phyloP scores from a whole-genome alignment of 805 yeast genomes.

The Metschnikowia reukaufii region DNA sequence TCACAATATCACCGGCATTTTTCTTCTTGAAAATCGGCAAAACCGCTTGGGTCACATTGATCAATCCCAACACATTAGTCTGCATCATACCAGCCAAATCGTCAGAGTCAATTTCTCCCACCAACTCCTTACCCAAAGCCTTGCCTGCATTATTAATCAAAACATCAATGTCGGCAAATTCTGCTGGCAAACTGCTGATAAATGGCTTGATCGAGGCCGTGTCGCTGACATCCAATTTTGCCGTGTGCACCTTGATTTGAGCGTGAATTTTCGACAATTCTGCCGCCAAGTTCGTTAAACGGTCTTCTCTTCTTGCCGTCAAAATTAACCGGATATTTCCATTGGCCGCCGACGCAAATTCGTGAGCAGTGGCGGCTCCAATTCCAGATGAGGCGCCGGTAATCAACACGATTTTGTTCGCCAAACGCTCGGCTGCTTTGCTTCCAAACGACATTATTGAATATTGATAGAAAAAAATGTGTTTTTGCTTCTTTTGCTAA shows the following conservation, averaged over 20 bases:
- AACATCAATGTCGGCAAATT: slow-evolving; percentile 38
- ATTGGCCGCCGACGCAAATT: slow-evolving; percentile 61
- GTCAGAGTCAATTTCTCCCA: slow-evolving; percentile 31
- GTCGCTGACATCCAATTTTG: slow-evolving; percentile 33
- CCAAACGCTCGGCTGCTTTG: slow-evolving; percentile 40
- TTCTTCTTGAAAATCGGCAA: slow-evolving; percentile 37
- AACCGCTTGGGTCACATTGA: slow-evolving; percentile 38
- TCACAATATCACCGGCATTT: slow-evolving; percentile 38
- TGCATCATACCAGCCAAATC: slow-evolving; percentile 39
- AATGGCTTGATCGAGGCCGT: slow-evolving; percentile 30
- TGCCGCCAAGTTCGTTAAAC: slow-evolving; percentile 26
- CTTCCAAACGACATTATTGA: slow-evolving; percentile 34
- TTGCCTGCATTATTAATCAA: slow-evolving; percentile 42
- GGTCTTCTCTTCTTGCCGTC: slow-evolving; percentile 39
- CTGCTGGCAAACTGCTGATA: slow-evolving; percentile 30
- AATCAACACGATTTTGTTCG: slow-evolving; percentile 36
- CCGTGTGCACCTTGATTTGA: slow-evolving; percentile 29
- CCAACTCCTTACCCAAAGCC: slow-evolving; percentile 35
- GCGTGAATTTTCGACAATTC: slow-evolving; percentile 27
- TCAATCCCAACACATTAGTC: slow-evolving; percentile 39
- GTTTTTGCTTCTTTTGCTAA: not conserved
- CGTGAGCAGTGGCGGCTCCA: slow-evolving; percentile 88
- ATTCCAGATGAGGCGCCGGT: slow-evolving; percentile 98
- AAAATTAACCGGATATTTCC: slow-evolving; percentile 38
- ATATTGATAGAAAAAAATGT: not conserved